These are phyloP conservation scores for Ogataea nitratoaversa DNA, from an alignment of 805 yeast genomes.

Conservation along the genomic window DNA sequence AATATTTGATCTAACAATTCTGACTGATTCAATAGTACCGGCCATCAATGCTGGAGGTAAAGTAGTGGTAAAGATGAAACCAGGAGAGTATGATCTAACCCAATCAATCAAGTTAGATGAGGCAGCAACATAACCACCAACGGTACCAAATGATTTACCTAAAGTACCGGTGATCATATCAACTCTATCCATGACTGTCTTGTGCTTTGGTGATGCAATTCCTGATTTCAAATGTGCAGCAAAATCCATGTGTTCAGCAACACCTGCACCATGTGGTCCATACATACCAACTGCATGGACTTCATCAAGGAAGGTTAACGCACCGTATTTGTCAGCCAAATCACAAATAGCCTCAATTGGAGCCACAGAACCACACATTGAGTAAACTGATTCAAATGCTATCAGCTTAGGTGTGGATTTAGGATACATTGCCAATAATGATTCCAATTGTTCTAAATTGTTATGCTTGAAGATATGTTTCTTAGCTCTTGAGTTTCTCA, in stretches of 20 bases:
- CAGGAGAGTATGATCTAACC: conserved; percentile 95
- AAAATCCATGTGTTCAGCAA: conserved; percentile 93
- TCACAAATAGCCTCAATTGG: conserved; percentile 92
- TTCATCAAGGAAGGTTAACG: conserved; percentile 93
- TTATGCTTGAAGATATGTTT: conserved; percentile 93
- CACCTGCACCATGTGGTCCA: conserved; percentile 99
- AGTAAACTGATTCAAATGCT: conserved; percentile 95
- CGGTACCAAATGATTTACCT: conserved; percentile 95
- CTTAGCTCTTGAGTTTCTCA: conserved; percentile 80
- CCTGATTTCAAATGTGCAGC: conserved; percentile 73
- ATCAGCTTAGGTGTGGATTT: conserved; percentile 86
- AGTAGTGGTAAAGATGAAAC: conserved; percentile 94
- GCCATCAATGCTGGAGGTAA: conserved; percentile 98
- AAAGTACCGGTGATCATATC: conserved; percentile 97
- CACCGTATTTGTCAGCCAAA: conserved; percentile 96
- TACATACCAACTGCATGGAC: conserved; percentile 99
- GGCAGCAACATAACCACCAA: conserved; percentile 97
- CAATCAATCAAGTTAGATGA: conserved; percentile 81
- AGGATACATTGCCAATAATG: conserved; percentile 73
- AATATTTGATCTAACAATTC: conserved; percentile 75
- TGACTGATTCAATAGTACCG: conserved; percentile 83
- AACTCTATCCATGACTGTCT: conserved; percentile 79
- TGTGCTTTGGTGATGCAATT: conserved; percentile 44
- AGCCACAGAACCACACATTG: conserved; percentile 97
- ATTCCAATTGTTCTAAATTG: conserved; percentile 79